Conservation (phyloP, 371 early-diverging fungal genomes). For the Apophysomyces variabilis region DNA sequence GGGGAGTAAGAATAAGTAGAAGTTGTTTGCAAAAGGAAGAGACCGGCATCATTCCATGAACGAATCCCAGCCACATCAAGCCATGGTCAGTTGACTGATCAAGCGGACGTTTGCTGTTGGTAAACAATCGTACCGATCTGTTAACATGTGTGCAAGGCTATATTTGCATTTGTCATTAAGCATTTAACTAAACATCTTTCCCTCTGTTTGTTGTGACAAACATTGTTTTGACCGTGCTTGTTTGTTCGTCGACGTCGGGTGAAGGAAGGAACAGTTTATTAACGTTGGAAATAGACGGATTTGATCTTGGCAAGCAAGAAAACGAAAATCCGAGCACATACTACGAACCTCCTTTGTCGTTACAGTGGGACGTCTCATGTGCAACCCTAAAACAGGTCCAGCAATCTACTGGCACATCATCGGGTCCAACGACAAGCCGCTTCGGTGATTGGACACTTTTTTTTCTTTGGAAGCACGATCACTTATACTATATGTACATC, state of each 20-base stretch:
- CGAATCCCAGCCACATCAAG: constrained; percentile 7
- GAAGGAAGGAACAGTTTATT: no score
- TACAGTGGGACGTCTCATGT: constrained; percentile 3
- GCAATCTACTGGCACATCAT: neutral
- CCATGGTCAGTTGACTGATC: constrained; percentile 9
- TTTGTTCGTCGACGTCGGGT: no score
- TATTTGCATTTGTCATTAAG: neutral
- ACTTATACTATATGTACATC: constrained; percentile 5
- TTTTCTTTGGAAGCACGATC: constrained; percentile 9
- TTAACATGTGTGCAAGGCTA: neutral
- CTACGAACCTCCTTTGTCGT: neutral
- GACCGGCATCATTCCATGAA: neutral
- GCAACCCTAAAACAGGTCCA: constrained; percentile 8
- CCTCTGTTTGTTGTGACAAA: neutral
- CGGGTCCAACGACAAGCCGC: constrained; percentile 1
- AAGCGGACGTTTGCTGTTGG: neutral
- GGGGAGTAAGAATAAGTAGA: neutral
- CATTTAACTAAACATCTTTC: neutral
- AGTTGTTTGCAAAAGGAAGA: neutral
- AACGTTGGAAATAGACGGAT: neutral
- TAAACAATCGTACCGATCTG: neutral
- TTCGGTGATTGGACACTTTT: neutral
- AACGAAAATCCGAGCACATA: neutral
- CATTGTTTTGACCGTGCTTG: neutral
- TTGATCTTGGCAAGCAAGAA: neutral